phyloP scores from a whole-genome alignment of 176 grass and related monocot genomes.

The Oryza brachyantha region DNA sequence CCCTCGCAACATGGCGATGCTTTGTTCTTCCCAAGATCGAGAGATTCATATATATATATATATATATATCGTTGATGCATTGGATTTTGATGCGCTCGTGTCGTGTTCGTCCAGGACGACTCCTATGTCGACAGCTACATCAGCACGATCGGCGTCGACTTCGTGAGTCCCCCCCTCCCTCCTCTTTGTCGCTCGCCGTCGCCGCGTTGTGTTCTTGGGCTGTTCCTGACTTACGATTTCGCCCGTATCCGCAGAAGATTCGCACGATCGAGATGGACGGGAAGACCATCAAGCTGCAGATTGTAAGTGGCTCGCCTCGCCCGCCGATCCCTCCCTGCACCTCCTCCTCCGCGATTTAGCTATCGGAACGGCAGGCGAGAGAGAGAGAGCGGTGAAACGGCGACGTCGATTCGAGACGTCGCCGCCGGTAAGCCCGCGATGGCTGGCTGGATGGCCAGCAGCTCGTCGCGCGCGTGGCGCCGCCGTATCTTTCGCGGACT shows the following conservation, averaged over 20 bases:
- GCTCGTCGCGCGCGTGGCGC: too few species aligned
- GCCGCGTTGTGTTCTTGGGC: not conserved
- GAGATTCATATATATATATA: not conserved
- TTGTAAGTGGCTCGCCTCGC: conserved; percentile 52
- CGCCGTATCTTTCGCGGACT: not conserved
- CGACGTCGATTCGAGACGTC: not conserved
- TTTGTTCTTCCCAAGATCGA: not conserved
- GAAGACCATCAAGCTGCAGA: conserved; percentile 74
- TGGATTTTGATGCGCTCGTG: not conserved
- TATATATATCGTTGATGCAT: not conserved
- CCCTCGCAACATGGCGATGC: not conserved
- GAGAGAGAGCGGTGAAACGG: too few species aligned
- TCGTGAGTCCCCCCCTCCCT: conserved; percentile 52
- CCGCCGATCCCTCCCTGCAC: not conserved
- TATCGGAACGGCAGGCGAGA: too few species aligned
- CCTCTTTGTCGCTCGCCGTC: too few species aligned
- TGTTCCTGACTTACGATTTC: not conserved
- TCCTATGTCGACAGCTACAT: conserved; percentile 77
- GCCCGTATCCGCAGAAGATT: conserved; percentile 48
- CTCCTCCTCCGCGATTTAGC: not conserved
- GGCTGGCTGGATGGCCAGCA: too few species aligned
- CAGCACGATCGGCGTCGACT: conserved; percentile 80
- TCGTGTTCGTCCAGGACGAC: conserved; percentile 48
- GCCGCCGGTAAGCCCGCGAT: not conserved
- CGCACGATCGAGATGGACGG: conserved; percentile 67